These are phyloP conservation scores for Cladophialophora immunda DNA, from an alignment of 2,329 filamentous ascomycete species.

Conservation along the genomic window DNA sequence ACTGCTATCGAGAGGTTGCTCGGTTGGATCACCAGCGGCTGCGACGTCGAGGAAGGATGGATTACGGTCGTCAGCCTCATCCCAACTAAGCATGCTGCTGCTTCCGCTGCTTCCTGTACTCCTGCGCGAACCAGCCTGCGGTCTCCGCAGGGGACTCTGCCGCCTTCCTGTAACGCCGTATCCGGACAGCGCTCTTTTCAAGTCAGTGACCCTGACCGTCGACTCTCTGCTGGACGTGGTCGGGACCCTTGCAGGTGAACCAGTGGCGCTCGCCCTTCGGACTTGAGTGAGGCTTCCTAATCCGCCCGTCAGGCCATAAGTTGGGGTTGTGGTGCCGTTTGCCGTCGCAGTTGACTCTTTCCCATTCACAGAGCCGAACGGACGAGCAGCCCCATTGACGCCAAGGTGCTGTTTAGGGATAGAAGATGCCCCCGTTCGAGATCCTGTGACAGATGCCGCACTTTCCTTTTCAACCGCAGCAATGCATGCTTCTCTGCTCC, in stretches of 20 bases:
- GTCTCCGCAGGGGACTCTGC: slow-evolving; percentile 53
- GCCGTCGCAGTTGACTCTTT: slow-evolving; percentile 40
- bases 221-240: slow-evolving; percentile 53
- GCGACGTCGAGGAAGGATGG: slow-evolving; percentile 35
- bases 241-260: slow-evolving; percentile 45
- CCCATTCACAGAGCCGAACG: slow-evolving; percentile 31
- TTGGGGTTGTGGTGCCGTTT: slow-evolving; percentile 35
- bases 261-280: slow-evolving; percentile 50
- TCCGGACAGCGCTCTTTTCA: slow-evolving; percentile 58
- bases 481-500: slow-evolving; percentile 79
- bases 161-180: slow-evolving; percentile 47
- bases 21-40: background rate
- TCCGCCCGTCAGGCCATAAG: slow-evolving; percentile 36
- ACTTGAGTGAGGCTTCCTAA: slow-evolving; percentile 45
- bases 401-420: slow-evolving; percentile 40
- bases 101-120: slow-evolving; percentile 50
- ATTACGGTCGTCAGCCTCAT: slow-evolving; percentile 38
- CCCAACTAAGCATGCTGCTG: slow-evolving; percentile 55
- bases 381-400: slow-evolving; percentile 36
- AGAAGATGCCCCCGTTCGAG: slow-evolving; percentile 64
- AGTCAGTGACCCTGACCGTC: slow-evolving; percentile 58
- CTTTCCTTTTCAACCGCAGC: slow-evolving; percentile 71
- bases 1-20: background rate
- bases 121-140: slow-evolving; percentile 28
- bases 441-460: slow-evolving; percentile 78